Evolutionary conservation across 345 rosid species (phyloP).

Genomic region (Eucalyptus urophylla): DNA sequence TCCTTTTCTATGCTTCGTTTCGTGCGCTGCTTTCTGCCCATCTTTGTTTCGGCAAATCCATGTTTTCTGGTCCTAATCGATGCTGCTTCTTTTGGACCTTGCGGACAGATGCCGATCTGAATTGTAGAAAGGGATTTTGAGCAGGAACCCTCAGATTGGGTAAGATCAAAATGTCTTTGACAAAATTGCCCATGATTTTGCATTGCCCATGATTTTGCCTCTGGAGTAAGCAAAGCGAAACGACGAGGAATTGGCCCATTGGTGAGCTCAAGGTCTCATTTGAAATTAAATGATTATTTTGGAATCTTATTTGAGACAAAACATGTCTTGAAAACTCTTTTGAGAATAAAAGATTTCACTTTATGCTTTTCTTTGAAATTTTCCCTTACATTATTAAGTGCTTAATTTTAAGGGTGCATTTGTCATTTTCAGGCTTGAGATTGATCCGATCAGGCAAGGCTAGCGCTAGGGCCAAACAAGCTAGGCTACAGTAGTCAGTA

Average conservation of each 20-base stretch:
- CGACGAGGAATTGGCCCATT: no score
- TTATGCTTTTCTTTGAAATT: no score
- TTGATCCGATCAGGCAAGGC: neutral
- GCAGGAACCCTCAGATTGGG: neutral
- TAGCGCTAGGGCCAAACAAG: neutral
- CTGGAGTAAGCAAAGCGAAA: no score
- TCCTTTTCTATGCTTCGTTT: neutral
- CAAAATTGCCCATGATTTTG: neutral
- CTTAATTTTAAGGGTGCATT: neutral
- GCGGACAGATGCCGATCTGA: neutral
- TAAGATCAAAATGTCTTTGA: neutral
- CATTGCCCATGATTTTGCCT: neutral
- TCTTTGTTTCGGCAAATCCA: neutral
- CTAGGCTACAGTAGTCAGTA: no score
- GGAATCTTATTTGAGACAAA: accelerated
- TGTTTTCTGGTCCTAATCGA: neutral
- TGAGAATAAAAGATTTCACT: no score
- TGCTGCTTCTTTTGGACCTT: neutral
- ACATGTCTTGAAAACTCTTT: accelerated
- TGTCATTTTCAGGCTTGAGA: neutral
- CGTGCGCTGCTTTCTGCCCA: neutral
- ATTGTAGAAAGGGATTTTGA: neutral
- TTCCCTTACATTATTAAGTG: neutral
- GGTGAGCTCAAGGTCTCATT: no score
- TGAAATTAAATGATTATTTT: neutral